These are phyloP conservation scores for Suhomyces prunicola DNA, from an alignment of 805 yeast genomes.

Conservation along the genomic window DNA sequence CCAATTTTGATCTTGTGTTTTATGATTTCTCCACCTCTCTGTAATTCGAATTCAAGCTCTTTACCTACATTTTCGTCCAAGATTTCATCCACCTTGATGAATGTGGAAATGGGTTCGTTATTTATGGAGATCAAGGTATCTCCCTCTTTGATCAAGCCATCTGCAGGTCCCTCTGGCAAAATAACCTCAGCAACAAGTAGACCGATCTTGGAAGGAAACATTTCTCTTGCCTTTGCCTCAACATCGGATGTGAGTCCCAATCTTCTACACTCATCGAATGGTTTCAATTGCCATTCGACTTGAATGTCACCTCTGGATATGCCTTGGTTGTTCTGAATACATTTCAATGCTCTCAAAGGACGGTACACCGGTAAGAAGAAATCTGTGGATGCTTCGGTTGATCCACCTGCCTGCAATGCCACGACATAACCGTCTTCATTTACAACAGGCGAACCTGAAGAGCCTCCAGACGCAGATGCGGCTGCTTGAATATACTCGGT, in stretches of 20 bases:
- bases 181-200: slow-evolving; percentile 78
- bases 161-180: slow-evolving; percentile 83
- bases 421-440: slow-evolving; percentile 83
- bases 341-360: slow-evolving; percentile 74
- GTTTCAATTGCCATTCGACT: slow-evolving; percentile 82
- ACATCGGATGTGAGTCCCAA: slow-evolving; percentile 75
- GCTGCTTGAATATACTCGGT: slow-evolving; percentile 96
- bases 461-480: slow-evolving; percentile 93
- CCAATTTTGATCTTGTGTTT: slow-evolving; percentile 55
- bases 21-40: slow-evolving; percentile 69
- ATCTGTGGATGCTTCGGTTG: slow-evolving; percentile 87
- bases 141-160: slow-evolving; percentile 71
- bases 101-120: slow-evolving; percentile 60
- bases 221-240: slow-evolving; percentile 63
- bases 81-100: slow-evolving; percentile 78
- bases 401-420: slow-evolving; percentile 93
- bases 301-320: slow-evolving; percentile 91
- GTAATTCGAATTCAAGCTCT: slow-evolving; percentile 40
- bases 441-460: slow-evolving; percentile 95
- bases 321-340: slow-evolving; percentile 56
- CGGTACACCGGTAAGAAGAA: slow-evolving; percentile 85
- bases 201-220: slow-evolving; percentile 75
- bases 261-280: slow-evolving; percentile 87
- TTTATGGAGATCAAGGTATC: slow-evolving; percentile 77
- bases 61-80: slow-evolving; percentile 69